Evolutionary conservation across 2,329 filamentous ascomycete species (phyloP), one percentile per base, ranked within the genome.

Genomic region (Calonectria montana): DNA sequence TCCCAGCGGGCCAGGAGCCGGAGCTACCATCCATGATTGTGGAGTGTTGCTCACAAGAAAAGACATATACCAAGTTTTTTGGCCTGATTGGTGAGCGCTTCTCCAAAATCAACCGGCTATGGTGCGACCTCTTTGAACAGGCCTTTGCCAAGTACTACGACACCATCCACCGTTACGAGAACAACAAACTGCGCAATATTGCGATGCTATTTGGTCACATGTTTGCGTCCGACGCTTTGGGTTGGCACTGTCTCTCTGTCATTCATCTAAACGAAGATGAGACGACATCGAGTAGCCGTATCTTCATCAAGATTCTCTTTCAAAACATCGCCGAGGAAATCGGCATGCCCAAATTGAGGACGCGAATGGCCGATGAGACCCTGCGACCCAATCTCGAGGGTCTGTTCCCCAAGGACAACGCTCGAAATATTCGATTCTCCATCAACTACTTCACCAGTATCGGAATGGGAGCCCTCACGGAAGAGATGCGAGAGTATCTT

Each of bases 361-460:
- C 92, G 55, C 91, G 94, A 21, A 89, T 98, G 84, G 91, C 89
- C 75, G 95, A 97, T 77, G 94, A 97, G 50, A 89, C 91, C 62
- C 87, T 98, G 45, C 92, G 93, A 72, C 91, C 95, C 62, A 94
- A 91, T 81, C 91, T 98, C 71, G 91, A 93, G 45, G 96, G 96
- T 35, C 86, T 99, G 50, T 98, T 99, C 88, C 97, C 97, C 0
- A 93, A 88, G 72, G 96, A 98, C 82, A 94, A 95, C 79, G 91
- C 95, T 27, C 92, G 94, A 81, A 97, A 98, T 84, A 95, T 96
- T 45, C 92, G 96, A 66, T 99, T 99, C 87, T 94, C 96, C 63
- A 98, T 99, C 91, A 99, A 99, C 85, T 99, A 98, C 88, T 98
- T 99, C 83, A 99, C 97, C 12, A 97, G 95, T 79, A 97, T 99